Conservation (phyloP, 148 eudicot species). For the Rhododendron mucronatum region DNA sequence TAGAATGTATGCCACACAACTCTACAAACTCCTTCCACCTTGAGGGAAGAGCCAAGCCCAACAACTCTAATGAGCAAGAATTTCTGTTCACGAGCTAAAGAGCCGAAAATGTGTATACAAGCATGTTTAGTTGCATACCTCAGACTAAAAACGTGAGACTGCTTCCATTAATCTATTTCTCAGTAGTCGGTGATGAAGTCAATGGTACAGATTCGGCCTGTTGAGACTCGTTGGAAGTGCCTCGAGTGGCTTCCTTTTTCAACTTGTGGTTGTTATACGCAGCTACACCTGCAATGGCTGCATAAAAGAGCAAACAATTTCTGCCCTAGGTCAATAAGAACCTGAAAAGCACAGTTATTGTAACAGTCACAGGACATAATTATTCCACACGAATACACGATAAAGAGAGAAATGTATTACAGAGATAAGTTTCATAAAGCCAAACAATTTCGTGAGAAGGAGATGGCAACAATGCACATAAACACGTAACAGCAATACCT, state of each 20-base stretch:
- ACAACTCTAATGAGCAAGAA: background rate
- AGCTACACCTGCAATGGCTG: constrained; percentile 95
- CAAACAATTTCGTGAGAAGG: background rate
- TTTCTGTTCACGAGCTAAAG: background rate
- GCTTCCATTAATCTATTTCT: constrained; percentile 20
- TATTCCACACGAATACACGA: background rate
- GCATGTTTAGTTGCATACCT: constrained; percentile 7
- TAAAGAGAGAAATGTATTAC: background rate
- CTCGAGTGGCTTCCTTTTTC: constrained; percentile 63
- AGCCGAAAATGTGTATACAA: background rate
- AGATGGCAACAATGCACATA: background rate
- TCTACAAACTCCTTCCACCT: background rate
- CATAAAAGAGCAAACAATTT: constrained; percentile 19
- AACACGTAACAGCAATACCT: background rate
- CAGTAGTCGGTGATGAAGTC: constrained; percentile 38
- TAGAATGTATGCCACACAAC: background rate
- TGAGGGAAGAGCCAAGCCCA: background rate
- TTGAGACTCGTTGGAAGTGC: constrained; percentile 38
- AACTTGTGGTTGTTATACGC: constrained; percentile 90
- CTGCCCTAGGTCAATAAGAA: background rate
- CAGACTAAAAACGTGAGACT: background rate
- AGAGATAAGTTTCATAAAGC: background rate
- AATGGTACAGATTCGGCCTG: constrained; percentile 41
- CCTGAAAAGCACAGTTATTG: background rate
- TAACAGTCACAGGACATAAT: background rate